Evolutionary conservation across 441 rosid genomes (phyloP), one percentile per base, ranked within the genome.

Genomic region (Theobroma grandiflorum): DNA sequence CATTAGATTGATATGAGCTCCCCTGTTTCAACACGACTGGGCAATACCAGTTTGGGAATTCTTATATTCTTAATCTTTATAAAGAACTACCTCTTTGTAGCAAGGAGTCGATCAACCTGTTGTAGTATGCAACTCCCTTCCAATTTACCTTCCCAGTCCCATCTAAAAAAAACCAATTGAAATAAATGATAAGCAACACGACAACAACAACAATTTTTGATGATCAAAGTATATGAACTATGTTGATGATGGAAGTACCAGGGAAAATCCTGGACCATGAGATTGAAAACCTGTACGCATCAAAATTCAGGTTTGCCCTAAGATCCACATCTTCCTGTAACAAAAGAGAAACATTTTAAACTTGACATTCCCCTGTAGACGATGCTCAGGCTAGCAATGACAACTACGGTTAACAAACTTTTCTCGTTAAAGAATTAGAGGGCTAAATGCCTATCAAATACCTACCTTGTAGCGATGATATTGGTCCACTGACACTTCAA

Each of bases 211-310:
- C n/a, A 40, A 20, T 20, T n/a, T 18, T 1, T 33, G 18, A 1
- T 12, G n/a, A 63, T 12, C 7, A 2, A 35, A 33, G 55, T 12
- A 16, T 22, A 8, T 15, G 1, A 16, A 53, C 11, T 4, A 40
- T 8, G 22, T 33, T 72, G 20, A 66, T 22, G 8, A 26, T 26
- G 31, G 31, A 69, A 40, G 77, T 88, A 95, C 98, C 81, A 67
- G 99, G 99, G 90, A 94, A 94, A 87, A 97, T 93, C 87, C 98
- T 92, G 26, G 98, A 91, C 98, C 98, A 97, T 1, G 99, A 95
- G 82, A 95, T 94, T 9, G 99, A 97, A 89, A 97, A 95, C 68
- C 99, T 87, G 78, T 97, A 97, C 9, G 98, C 97, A 83, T 94
- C 98, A 37, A 97, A 95, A 86, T 94, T 93, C 67, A 97, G 79